phyloP scores from a whole-genome alignment of 352 stramenopile species.

The Phytophthora pini region DNA sequence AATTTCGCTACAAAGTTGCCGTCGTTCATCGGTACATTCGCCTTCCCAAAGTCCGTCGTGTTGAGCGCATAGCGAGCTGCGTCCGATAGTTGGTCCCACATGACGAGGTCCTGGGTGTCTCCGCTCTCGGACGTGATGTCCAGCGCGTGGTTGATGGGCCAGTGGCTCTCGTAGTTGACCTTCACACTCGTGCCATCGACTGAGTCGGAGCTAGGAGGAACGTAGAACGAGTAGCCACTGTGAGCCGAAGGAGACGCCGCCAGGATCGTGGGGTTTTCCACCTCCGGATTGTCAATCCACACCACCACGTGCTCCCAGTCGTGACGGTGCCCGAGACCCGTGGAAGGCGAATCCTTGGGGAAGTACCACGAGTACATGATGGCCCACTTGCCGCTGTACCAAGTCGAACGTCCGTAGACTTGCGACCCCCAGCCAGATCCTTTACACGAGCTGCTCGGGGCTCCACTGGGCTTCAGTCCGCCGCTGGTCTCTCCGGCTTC shows the following conservation, averaged over 20 bases:
- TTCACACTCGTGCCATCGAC: constrained; percentile 13
- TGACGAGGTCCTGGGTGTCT: constrained; percentile 31
- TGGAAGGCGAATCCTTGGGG: constrained; percentile 42
- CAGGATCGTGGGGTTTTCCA: constrained; percentile 30
- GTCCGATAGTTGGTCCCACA: constrained; percentile 27
- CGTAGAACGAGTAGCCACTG: constrained; percentile 14
- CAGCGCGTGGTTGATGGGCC: constrained; percentile 11
- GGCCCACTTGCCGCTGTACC: constrained; percentile 30
- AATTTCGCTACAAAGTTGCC: constrained; percentile 34
- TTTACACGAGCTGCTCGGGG: constrained; percentile 35
- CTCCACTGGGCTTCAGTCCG: constrained; percentile 37
- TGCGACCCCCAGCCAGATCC: constrained; percentile 32
- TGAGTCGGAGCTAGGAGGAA: constrained; percentile 6
- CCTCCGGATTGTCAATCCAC: constrained; percentile 38
- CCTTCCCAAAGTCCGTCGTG: constrained; percentile 33
- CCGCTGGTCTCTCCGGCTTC: constrained; percentile 33
- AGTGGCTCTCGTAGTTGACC: constrained; percentile 24
- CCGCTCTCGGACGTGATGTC: constrained; percentile 15
- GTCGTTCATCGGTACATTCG: constrained; percentile 39
- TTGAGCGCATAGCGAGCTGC: constrained; percentile 23
- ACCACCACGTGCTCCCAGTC: constrained; percentile 54
- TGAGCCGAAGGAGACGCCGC: constrained; percentile 20
- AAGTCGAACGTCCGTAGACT: constrained; percentile 29
- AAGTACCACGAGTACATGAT: constrained; percentile 53
- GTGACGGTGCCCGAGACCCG: constrained; percentile 38